A percentile compares a stretch with the other conserved stretches of the same genome.
Evolutionary conservation across 2,329 filamentous ascomycete species (phyloP).

Genomic region (Cercospora brassicicola): DNA sequence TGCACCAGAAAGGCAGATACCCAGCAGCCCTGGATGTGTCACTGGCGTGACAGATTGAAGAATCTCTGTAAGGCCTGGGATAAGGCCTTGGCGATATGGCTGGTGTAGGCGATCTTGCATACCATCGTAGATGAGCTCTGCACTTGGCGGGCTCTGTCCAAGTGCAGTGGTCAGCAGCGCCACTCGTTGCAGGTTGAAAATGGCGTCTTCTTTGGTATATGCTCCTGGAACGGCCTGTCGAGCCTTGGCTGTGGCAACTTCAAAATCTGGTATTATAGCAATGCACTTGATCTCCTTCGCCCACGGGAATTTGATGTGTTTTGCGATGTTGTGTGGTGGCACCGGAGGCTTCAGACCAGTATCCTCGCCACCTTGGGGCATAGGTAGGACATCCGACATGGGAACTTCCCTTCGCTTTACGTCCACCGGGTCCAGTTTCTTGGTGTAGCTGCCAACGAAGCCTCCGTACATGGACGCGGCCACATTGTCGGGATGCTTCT

Average conservation of each 20-base stretch:
- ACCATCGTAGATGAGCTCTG: constrained; percentile 90
- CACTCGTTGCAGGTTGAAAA: constrained; percentile 94
- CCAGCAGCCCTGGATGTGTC: constrained; percentile 82
- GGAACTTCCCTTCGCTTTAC: constrained; percentile 90
- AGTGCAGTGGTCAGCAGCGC: constrained; percentile 87
- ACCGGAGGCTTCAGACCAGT: constrained; percentile 83
- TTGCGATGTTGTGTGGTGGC: constrained; percentile 88
- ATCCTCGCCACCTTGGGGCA: constrained; percentile 85
- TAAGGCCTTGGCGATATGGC: constrained; percentile 86
- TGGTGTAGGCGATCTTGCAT: constrained; percentile 99
- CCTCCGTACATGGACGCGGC: constrained; percentile 93
- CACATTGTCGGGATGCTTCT: constrained; percentile 91
- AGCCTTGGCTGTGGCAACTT: constrained; percentile 90
- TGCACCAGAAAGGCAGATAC: constrained; percentile 91
- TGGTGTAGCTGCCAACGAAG: constrained; percentile 94
- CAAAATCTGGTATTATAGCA: constrained; percentile 92
- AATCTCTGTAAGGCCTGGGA: constrained; percentile 88
- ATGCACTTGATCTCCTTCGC: constrained; percentile 93
- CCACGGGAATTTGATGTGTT: constrained; percentile 96
- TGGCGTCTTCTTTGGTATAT: constrained; percentile 80
- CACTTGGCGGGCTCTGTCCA: constrained; percentile 83
- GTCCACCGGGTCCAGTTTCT: constrained; percentile 85
- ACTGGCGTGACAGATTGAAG: constrained; percentile 86
- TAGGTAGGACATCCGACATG: constrained; percentile 85
- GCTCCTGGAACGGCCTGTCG: constrained; percentile 77